A percentile compares a stretch with the other conserved stretches of the same genome.
These are phyloP conservation scores for Gossypium schwendimanii DNA, from an alignment of 441 rosid genomes.

Conservation along the genomic window DNA sequence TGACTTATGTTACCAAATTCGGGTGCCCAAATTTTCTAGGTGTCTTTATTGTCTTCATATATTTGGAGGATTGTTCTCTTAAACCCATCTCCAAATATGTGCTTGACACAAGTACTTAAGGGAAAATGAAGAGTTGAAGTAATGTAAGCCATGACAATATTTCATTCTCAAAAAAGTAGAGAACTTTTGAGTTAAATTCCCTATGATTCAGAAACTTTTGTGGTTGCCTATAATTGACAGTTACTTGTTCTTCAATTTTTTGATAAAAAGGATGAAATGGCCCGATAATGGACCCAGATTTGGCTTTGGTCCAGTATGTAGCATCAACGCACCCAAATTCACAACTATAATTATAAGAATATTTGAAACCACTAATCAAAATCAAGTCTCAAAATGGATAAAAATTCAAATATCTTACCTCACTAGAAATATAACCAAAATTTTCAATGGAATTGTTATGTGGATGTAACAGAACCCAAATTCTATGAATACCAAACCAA, in stretches of 20 bases:
- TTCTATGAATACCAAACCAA: background rate
- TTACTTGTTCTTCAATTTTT: background rate
- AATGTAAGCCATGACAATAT: background rate
- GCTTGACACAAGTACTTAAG: background rate
- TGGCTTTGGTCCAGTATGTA: background rate
- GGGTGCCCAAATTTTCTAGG: background rate
- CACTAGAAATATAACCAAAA: background rate
- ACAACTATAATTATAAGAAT: background rate
- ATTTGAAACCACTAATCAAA: background rate
- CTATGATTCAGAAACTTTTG: background rate
- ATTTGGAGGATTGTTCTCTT: background rate
- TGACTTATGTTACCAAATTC: background rate
- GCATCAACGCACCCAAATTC: background rate
- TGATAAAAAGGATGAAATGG: background rate
- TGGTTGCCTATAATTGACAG: background rate
- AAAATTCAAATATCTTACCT: background rate
- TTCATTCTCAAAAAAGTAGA: background rate
- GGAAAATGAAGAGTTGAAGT: background rate
- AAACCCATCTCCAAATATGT: background rate
- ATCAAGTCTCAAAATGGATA: background rate
- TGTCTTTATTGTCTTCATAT: background rate
- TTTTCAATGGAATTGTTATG: background rate
- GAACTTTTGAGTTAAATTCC: background rate
- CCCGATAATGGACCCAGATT: background rate
- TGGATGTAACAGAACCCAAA: background rate